Evolutionary conservation across 257 asterid genomes (phyloP).

Genomic region (Scutellaria baicalensis): DNA sequence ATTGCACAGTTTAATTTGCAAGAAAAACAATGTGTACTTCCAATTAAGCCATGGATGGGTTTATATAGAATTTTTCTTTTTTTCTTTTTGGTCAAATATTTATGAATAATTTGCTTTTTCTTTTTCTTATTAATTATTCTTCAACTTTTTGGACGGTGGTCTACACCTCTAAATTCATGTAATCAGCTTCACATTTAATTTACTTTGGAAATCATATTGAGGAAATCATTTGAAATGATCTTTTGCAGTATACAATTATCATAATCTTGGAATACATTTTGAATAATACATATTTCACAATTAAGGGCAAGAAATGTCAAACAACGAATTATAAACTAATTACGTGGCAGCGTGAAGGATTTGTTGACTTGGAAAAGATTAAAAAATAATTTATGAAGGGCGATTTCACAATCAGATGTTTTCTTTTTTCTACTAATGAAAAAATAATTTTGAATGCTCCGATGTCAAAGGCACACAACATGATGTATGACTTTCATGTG

Average conservation of each 20-base stretch:
- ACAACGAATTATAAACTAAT: no score
- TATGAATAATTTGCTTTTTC: background rate
- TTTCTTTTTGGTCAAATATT: background rate
- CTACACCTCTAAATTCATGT: background rate
- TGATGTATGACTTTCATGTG: background rate
- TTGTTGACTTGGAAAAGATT: no score
- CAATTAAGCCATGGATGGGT: background rate
- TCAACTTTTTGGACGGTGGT: background rate
- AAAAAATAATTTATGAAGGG: no score
- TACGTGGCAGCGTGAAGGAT: no score
- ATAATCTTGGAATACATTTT: no score
- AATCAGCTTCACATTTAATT: background rate
- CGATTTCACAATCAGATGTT: no score
- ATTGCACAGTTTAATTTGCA: no score
- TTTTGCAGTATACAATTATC: background rate
- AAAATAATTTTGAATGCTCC: background rate
- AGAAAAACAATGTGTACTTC: background rate
- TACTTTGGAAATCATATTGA: no score
- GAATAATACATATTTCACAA: no score
- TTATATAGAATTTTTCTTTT: conserved; percentile 11
- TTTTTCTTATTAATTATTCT: background rate
- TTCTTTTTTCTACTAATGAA: no score
- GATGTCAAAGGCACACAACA: background rate
- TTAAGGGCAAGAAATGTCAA: no score
- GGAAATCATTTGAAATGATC: background rate